These are phyloP conservation scores for Pseudogymnoascus sp. DNA, from an alignment of 2,329 filamentous ascomycete species.

Conservation along the genomic window DNA sequence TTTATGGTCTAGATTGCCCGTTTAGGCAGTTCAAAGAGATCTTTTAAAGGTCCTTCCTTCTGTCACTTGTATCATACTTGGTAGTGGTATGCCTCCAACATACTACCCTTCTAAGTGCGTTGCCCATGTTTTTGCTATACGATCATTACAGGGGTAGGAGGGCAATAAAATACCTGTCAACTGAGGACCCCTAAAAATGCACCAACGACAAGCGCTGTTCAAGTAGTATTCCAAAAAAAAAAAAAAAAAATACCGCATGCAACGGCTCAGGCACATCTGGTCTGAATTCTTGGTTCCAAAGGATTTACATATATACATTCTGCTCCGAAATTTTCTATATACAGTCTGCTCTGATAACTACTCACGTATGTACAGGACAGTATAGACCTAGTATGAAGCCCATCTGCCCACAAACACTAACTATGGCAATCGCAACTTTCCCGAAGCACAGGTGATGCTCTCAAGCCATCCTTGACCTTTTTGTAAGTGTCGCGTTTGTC, in stretches of 20 bases:
- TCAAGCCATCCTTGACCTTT: not conserved
- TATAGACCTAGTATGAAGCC: not conserved
- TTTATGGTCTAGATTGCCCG: not conserved
- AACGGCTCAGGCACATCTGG: not conserved
- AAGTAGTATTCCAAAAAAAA: not conserved
- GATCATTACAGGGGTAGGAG: not conserved
- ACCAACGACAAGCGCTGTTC: not conserved
- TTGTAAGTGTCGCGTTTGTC: not conserved
- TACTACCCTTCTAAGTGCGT: not conserved
- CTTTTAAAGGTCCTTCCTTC: not conserved
- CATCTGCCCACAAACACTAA: not conserved
- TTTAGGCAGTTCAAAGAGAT: conserved; percentile 1
- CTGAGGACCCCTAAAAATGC: not conserved
- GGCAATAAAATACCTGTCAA: not conserved
- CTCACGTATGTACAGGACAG: not conserved
- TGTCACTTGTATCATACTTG: not conserved
- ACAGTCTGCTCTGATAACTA: not conserved
- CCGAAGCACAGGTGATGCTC: not conserved
- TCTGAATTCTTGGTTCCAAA: not conserved
- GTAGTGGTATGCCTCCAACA: not conserved
- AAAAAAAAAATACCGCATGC: not conserved
- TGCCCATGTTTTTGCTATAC: not conserved
- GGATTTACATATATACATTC: not conserved
- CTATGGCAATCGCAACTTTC: not conserved
- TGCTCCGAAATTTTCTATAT: not conserved